Conservation (phyloP, 306 rosid species). For the Vigna nakashimae region DNA sequence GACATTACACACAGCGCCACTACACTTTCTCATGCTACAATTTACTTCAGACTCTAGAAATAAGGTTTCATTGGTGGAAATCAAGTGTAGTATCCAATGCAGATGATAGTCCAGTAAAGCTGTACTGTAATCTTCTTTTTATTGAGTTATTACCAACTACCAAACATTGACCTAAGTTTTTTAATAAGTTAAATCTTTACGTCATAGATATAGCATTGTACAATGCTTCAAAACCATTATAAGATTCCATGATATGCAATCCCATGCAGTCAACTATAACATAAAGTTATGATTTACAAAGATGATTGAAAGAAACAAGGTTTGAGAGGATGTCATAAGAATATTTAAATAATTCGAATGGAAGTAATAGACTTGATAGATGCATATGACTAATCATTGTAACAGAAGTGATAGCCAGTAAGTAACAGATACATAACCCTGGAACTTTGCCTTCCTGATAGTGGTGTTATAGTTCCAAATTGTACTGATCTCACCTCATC, state of each 20-base stretch:
- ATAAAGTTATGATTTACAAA: neutral
- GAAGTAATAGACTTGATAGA: neutral
- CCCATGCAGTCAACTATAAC: conserved; percentile 14
- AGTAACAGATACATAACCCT: conserved; percentile 1
- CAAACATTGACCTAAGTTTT: conserved; percentile 20
- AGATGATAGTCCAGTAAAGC: neutral
- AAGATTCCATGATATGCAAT: conserved; percentile 13
- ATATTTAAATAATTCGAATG: conserved; percentile 22
- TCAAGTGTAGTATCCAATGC: conserved; percentile 6
- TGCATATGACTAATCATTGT: neutral
- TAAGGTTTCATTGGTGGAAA: neutral
- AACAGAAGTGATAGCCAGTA: conserved; percentile 8
- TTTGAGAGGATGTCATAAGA: conserved; percentile 4
- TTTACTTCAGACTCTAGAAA: conserved; percentile 31
- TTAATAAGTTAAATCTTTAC: neutral
- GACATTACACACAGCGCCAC: conserved; percentile 10
- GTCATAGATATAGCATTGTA: conserved; percentile 11
- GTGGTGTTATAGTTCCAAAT: conserved; percentile 24
- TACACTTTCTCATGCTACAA: conserved; percentile 7
- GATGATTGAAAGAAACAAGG: conserved; percentile 13
- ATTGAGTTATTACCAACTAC: neutral
- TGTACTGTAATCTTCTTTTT: neutral
- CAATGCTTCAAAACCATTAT: conserved; percentile 16
- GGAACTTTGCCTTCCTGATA: conserved; percentile 34
- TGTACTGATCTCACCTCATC: conserved; percentile 59